Evolutionary conservation across 2,329 filamentous ascomycete genomes (phyloP).

Genomic region (Diplodia mutila): DNA sequence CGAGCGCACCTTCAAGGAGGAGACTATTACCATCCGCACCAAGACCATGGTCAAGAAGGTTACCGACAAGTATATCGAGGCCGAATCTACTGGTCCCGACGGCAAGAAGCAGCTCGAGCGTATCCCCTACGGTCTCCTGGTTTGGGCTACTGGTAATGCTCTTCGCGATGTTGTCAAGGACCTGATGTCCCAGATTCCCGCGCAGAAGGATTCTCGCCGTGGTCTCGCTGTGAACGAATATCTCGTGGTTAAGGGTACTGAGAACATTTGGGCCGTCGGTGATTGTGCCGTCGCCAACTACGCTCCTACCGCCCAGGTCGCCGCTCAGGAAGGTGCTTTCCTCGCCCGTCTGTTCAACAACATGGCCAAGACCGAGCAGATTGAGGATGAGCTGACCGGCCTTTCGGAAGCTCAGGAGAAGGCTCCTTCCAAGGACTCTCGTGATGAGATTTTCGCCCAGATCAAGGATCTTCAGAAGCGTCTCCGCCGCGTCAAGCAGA

Average conservation of each 20-base stretch:
- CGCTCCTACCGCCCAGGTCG: constrained; percentile 95
- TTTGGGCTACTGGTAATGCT: constrained; percentile 98
- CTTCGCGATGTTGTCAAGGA: constrained; percentile 87
- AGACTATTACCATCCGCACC: constrained; percentile 94
- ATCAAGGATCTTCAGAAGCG: constrained; percentile 88
- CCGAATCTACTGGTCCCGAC: constrained; percentile 78
- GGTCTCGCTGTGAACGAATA: constrained; percentile 98
- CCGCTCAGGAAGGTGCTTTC: constrained; percentile 93
- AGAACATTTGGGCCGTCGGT: constrained; percentile 97
- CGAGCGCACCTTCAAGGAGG: constrained; percentile 98
- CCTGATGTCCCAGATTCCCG: constrained; percentile 87
- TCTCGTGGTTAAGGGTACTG: constrained; percentile 93
- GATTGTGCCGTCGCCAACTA: constrained; percentile 98
- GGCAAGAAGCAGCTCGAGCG: constrained; percentile 79
- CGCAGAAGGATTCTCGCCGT: constrained; percentile 91
- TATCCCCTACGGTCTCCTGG: constrained; percentile 92
- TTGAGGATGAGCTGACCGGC: constrained; percentile 74
- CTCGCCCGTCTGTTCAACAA: constrained; percentile 96
- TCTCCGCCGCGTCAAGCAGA: constrained; percentile 85
- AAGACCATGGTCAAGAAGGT: constrained; percentile 99
- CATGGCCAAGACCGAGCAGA: constrained; percentile 89
- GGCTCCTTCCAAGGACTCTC: constrained; percentile 66
- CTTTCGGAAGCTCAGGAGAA: constrained; percentile 66
- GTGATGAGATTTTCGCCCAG: constrained; percentile 66
- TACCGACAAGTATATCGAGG: constrained; percentile 89